Base-by-base conservation (phyloP, 2,329 filamentous ascomycete genomes). In the Colletotrichum noveboracense region DNA sequence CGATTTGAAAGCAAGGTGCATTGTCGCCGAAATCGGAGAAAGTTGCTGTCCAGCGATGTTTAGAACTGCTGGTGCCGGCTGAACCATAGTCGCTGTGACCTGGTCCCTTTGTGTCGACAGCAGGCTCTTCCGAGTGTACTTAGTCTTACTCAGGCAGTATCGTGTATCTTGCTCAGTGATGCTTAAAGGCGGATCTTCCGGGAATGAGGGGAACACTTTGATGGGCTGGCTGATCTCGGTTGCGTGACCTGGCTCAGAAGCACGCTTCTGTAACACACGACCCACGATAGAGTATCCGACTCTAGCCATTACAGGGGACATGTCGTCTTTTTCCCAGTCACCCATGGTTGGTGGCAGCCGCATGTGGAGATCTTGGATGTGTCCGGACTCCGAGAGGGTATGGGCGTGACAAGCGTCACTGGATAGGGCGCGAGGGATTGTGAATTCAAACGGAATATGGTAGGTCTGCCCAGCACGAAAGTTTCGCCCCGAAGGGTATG, bases 341-440 rank as follows among this genome's bases (percentile, higher is more conserved):
- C 87, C 87, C 72, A 91, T 82, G 10, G 88, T 88, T 0, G 90
- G 90, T 2, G 90, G 90, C n/a, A 91, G 84, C 14, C 87, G 85
- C 43, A 89, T 82, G 82, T 92, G 90, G 62, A 88, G 85, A 43
- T 89, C 88, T 68, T 86, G 85, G n/a, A 91, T 84, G 58, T 83
- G 83, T 13, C 84, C 83, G 36, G 84, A 84, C 38, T 84, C 82
- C 71, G 87, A 85, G 21, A 80, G 77, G 82, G 91, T 89, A 78
- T 84, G 88, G 85, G 91, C 89, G 78, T 84, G 88, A 84, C 90
- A 92, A 21, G 90, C 89, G 75, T 86, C 86, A 61, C 91, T 84
- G n/a, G 89, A 91, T 74, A 92, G 87, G 69, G 90, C 87, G 77
- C 85, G 84, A 24, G 90, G 90, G 18, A 92, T 86, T 70, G 91